Evolutionary conservation across 495 filamentous ascomycete genomes (phyloP).

Genomic region (Baudoinia panamericana): DNA sequence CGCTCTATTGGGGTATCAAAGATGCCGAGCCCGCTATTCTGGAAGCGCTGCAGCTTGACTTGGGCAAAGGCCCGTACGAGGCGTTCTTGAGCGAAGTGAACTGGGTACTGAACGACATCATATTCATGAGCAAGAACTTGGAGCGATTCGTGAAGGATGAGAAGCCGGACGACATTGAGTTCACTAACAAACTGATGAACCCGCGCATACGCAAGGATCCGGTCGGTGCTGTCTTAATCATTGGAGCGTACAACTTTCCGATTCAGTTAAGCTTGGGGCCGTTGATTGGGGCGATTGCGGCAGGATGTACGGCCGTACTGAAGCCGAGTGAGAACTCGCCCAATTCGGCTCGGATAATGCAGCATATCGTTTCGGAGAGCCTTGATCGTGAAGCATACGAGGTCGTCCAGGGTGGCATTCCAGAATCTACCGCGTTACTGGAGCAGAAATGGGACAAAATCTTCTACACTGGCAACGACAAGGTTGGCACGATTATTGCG

Average conservation of each 20-base stretch:
- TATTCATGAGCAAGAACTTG: slow-evolving; percentile 62
- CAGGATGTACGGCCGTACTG: slow-evolving; percentile 75
- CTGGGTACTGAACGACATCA: slow-evolving; percentile 64
- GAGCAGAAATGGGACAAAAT: slow-evolving; percentile 95
- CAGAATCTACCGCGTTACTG: slow-evolving; percentile 69
- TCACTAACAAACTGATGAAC: slow-evolving; percentile 50
- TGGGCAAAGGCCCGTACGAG: slow-evolving; percentile 62
- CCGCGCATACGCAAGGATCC: slow-evolving; percentile 83
- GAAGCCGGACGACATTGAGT: slow-evolving; percentile 51
- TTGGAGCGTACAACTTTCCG: slow-evolving; percentile 92
- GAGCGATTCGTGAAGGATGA: slow-evolving; percentile 76
- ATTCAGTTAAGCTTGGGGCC: slow-evolving; percentile 66
- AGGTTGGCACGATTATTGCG: slow-evolving; percentile 74
- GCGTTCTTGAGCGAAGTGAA: slow-evolving; percentile 53
- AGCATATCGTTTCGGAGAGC: slow-evolving; percentile 56
- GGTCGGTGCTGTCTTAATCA: slow-evolving; percentile 67
- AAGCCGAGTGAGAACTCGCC: slow-evolving; percentile 82
- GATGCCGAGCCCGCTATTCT: slow-evolving; percentile 58
- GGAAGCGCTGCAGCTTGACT: slow-evolving; percentile 59
- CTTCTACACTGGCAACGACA: slow-evolving; percentile 74
- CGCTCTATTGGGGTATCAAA: slow-evolving; percentile 81
- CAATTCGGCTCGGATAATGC: slow-evolving; percentile 58
- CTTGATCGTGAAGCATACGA: slow-evolving; percentile 68
- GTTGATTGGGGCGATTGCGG: slow-evolving; percentile 77
- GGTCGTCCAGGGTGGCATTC: slow-evolving; percentile 65